Percentiles rank a stretch among this genome's conserved stretches.
phyloP scores from a whole-genome alignment of 192 early-diverging fungal species.

The Diversispora epigaea region DNA sequence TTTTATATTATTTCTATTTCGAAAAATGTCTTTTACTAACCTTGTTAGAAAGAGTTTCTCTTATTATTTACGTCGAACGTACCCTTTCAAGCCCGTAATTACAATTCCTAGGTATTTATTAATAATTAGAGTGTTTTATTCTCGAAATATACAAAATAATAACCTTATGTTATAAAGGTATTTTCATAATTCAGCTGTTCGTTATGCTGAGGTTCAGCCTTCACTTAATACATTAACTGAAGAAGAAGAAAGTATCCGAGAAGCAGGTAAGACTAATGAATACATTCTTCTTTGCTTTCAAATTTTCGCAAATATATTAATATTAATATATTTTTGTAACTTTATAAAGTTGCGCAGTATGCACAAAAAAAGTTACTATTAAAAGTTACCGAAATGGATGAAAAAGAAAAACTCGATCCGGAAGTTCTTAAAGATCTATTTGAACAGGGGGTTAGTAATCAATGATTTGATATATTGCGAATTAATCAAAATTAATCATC shows the following conservation, averaged over 20 bases:
- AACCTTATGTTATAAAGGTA: too few species aligned
- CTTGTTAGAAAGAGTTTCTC: too few species aligned
- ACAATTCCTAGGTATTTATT: too few species aligned
- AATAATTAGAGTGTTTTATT: too few species aligned
- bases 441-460: slow-evolving; percentile 76
- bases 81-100: too few species aligned
- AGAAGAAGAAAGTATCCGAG: slow-evolving; percentile 83
- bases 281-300: neutral
- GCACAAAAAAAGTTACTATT: slow-evolving; percentile 82
- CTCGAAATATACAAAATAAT: too few species aligned
- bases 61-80: too few species aligned
- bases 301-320: neutral
- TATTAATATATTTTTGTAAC: neutral
- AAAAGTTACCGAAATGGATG: slow-evolving; percentile 89
- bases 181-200: neutral
- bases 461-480: slow-evolving; percentile 7
- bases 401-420: slow-evolving; percentile 79
- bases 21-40: too few species aligned
- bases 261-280: slow-evolving; percentile 57
- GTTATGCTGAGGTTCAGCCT: slow-evolving; percentile 38
- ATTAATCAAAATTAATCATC: slow-evolving; percentile 9
- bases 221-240: slow-evolving; percentile 85
- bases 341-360: slow-evolving; percentile 71
- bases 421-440: slow-evolving; percentile 80
- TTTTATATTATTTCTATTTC: too few species aligned